Conservation (phyloP, 1,284 basidiomycete genomes). For the Cutaneotrichosporon mucoides region DNA sequence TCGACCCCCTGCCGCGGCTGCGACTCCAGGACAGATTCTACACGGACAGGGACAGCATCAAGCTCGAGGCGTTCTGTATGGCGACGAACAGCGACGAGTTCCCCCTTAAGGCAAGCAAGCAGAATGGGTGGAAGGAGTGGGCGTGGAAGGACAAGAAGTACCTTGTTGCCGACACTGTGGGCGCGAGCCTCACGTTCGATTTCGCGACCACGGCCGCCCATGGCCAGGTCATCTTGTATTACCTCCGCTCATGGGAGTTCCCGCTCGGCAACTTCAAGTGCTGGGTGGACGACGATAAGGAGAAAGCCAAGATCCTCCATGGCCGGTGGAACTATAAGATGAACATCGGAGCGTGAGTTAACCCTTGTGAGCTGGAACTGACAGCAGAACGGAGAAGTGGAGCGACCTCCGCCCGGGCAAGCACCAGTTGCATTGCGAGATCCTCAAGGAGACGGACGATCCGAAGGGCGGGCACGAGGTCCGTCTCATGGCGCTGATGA, state of each 20-base stretch:
- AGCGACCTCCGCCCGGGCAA: neutral
- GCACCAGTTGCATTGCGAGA: constrained; percentile 6
- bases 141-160: constrained; percentile 43
- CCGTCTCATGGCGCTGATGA: constrained; percentile 16
- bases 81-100: constrained; percentile 30
- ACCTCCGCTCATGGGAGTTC: constrained; percentile 30
- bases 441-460: constrained; percentile 12
- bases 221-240: constrained; percentile 30
- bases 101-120: constrained; percentile 25
- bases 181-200: constrained; percentile 35
- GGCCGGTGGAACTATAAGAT: constrained; percentile 33
- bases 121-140: constrained; percentile 41
- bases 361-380: too few species aligned
- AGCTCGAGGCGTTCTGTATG: constrained; percentile 37
- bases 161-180: constrained; percentile 34
- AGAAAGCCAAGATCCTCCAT: constrained; percentile 22
- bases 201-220: constrained; percentile 26
- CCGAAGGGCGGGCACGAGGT: constrained; percentile 10
- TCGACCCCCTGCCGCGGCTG: constrained; percentile 18
- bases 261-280: constrained; percentile 36
- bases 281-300: constrained; percentile 41
- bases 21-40: constrained; percentile 2
- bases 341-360: constrained; percentile 17
- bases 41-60: constrained; percentile 19
- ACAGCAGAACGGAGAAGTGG: neutral